A percentile compares a stretch with the other conserved stretches of the same genome.
These are phyloP conservation scores for Lactuca sativa DNA, from an alignment of 129 eudicot species.

Conservation along the genomic window DNA sequence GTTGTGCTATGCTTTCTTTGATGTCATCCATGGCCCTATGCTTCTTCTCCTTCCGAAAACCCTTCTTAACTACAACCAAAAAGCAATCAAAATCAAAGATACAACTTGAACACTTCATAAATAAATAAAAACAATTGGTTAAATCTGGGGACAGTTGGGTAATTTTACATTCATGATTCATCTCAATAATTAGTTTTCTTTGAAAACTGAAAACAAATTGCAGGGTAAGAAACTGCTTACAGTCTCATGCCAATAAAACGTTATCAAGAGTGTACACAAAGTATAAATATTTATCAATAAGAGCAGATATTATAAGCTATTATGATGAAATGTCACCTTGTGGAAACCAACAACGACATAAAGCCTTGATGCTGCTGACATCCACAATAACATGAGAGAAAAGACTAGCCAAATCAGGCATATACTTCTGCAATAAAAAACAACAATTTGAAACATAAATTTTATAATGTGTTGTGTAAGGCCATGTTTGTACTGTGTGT, in stretches of 20 bases:
- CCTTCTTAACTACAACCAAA: conserved; percentile 44
- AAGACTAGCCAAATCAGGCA: conserved; percentile 83
- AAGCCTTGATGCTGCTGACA: conserved; percentile 77
- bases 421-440: conserved; percentile 64
- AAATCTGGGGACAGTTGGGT: too few relatives aligned
- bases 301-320: neutral
- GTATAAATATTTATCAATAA: neutral
- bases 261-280: neutral
- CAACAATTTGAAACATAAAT: neutral
- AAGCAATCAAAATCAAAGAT: neutral
- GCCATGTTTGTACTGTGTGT: neutral
- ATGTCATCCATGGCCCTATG: conserved; percentile 89
- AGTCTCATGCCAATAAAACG: neutral
- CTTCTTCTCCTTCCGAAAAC: conserved; percentile 58
- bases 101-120: neutral
- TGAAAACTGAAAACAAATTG: too few relatives aligned
- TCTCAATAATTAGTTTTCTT: too few relatives aligned
- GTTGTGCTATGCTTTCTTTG: conserved; percentile 78
- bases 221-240: neutral
- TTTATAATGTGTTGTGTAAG: conserved; percentile 5
- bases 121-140: too few relatives aligned
- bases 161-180: too few relatives aligned
- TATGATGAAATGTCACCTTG: conserved; percentile 41
- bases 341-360: conserved; percentile 82
- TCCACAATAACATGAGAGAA: conserved; percentile 80